Percentiles rank a stretch among this genome's conserved stretches.
Evolutionary conservation across 768 basidiomycete species (phyloP).

Genomic region (Xerocomellus chrysenteron): DNA sequence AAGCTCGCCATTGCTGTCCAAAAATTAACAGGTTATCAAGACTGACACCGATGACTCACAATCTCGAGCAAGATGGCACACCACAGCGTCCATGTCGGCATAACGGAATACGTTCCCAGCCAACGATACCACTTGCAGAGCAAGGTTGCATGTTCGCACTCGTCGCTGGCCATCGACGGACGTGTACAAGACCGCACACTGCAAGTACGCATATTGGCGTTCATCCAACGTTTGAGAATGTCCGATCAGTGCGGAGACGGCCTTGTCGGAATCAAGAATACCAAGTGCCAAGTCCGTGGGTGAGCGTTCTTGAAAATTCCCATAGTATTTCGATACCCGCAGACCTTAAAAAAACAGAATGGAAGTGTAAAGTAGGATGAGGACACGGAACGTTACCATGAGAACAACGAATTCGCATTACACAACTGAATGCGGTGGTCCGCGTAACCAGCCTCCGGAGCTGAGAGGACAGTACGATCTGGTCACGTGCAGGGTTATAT

Average conservation of each 20-base stretch:
- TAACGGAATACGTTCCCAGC: slow-evolving; percentile 91
- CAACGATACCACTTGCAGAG: slow-evolving; percentile 72
- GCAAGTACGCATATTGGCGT: slow-evolving; percentile 72
- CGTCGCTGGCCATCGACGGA: slow-evolving; percentile 71
- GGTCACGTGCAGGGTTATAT: slow-evolving; percentile 73
- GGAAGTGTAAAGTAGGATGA: slow-evolving; percentile 4
- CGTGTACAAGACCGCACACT: slow-evolving; percentile 89
- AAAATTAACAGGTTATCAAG: background rate
- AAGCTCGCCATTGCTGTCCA: slow-evolving; percentile 67
- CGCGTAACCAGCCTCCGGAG: slow-evolving; percentile 65
- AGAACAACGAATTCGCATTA: slow-evolving; percentile 80
- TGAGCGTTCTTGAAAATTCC: slow-evolving; percentile 68
- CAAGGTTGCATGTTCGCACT: slow-evolving; percentile 85
- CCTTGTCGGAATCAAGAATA: slow-evolving; percentile 76
- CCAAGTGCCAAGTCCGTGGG: slow-evolving; percentile 78
- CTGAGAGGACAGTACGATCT: slow-evolving; percentile 67
- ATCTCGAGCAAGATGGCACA: slow-evolving; percentile 72
- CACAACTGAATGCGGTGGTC: slow-evolving; percentile 76
- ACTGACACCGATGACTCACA: slow-evolving; percentile 47
- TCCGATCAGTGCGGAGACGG: slow-evolving; percentile 71
- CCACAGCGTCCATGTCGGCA: slow-evolving; percentile 85
- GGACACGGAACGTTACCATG: slow-evolving; percentile 51
- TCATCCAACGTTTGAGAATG: slow-evolving; percentile 70
- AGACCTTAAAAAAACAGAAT: slow-evolving; percentile 45
- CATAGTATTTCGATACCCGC: slow-evolving; percentile 62